Evolutionary conservation across 805 yeast species (phyloP), one percentile per base, ranked within the genome.

Genomic region (Schwanniomyces occidentalis): DNA sequence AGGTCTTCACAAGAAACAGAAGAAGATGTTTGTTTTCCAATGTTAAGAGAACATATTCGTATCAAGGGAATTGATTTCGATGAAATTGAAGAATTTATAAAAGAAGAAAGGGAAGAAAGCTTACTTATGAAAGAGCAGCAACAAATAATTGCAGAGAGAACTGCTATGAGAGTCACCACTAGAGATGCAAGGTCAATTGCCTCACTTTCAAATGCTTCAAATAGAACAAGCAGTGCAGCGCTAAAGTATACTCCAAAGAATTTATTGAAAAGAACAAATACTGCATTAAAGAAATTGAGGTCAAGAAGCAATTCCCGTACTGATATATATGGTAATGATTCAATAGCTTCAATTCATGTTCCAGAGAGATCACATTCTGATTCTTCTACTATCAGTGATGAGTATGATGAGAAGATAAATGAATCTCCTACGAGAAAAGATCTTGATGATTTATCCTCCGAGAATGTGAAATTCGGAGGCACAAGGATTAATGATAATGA

Each of bases 11-110:
- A 86, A 48, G 96, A 89, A 54, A 88, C 96, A 0, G 98, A 91
- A 52, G 96, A 88, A 55, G 98, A 91, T 73, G 99, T 91, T 28
- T 91, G 98, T 69, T 90, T 90, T 62, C 98, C 98, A 2, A 83
- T 88, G 87, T 65, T 79, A 32, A 80, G 85, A 4, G 83, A 82
- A 41, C 73, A 68, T 42, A 64, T 68, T 17, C 56, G 71, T 34
- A 65, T 76, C 27, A 80, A 80, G 41, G 96, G 95, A 12, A 86
- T 93, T 46, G 96, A 91, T 60, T 88, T 91, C 51, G 88, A 80
- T 51, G 97, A 89, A 52, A 75, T 91, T 46, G 96, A 87, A 39
- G 93, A 85, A 47, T 87, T 84, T 52, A 79, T 84, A 27, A 69
- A 69, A 34, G 83, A 77, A 36, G 81, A 78, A 46, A 63, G 80